Evolutionary conservation across 2,329 filamentous ascomycete species (phyloP), one percentile per base, ranked within the genome.

Genomic region (Xylariaceae sp.): DNA sequence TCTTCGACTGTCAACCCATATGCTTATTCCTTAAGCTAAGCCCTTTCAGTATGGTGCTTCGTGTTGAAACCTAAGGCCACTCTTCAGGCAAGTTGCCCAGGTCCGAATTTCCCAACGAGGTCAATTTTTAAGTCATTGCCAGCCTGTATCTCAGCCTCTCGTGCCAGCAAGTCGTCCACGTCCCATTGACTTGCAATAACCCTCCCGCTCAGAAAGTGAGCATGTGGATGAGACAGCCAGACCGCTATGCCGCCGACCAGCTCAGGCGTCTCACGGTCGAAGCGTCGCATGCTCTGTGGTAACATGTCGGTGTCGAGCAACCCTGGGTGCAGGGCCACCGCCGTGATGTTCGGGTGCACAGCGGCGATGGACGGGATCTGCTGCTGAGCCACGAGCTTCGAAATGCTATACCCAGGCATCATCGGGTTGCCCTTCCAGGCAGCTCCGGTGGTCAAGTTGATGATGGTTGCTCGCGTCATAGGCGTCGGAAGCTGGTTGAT

Each of bases 201-300:
- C 11, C 65, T 55, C 21, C 75, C 71, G 11, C 69, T 72, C 2
- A 68, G 57, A 56, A 74, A 75, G 3, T 67, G 67, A 12, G 71
- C 68, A 14, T 75, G 65, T 2, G 74, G 69, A 44, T 74, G 69
- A 65, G 73, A 75, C 12, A 76, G 66, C 53, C 67, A 63, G 3
- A 63, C 58, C 4, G 61, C 58, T 2, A 47, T 7, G 8, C 76
- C 76, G 12, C 74, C 66, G 29, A 74, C 68, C 51, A 76, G 71
- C 21, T 73, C 71, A 55, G 76, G 79, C 55, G 80, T 80, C 6
- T 75, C 75, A 57, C 77, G 77, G 4, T 78, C 77, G 5, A 80
- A 75, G 8, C 70, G 62, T 1, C 71, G 55, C 8, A 76, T 71
- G 9, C 31, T 28, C 6, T 39, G 24, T 6, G 55, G 54, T 9